Evolutionary conservation across 257 asterid genomes (phyloP).

Genomic region (Mitragyna speciosa): DNA sequence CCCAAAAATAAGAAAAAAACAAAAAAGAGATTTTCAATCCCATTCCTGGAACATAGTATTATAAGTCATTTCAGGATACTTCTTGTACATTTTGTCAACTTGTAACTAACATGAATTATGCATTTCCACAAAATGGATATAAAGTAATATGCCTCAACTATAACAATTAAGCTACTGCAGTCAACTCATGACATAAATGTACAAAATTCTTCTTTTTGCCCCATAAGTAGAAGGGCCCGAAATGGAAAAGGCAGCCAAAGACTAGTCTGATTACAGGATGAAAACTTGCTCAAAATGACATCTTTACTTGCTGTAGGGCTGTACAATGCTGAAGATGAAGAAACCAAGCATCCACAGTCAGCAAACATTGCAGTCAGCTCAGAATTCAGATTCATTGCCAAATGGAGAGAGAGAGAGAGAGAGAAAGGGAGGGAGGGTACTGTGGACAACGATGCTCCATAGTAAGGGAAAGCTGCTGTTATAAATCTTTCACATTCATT

Average conservation of each 20-base stretch:
- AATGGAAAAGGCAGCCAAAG: background rate
- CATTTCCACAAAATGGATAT: background rate
- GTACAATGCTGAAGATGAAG: constrained; percentile 60
- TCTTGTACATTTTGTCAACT: background rate
- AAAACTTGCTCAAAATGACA: background rate
- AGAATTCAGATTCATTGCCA: background rate
- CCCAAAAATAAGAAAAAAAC: no score
- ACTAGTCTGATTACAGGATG: background rate
- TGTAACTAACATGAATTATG: background rate
- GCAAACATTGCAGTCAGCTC: background rate
- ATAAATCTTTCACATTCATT: constrained; percentile 89
- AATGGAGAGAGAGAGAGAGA: background rate
- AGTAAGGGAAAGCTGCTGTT: constrained; percentile 85
- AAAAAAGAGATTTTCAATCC: background rate
- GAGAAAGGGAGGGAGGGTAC: constrained; percentile 36
- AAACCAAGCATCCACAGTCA: constrained; percentile 66
- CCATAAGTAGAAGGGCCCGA: background rate
- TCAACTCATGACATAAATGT: background rate
- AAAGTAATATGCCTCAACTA: background rate
- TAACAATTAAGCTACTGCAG: background rate
- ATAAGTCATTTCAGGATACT: background rate
- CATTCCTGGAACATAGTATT: background rate
- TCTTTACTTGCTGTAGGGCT: constrained; percentile 62
- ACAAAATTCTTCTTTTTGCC: background rate
- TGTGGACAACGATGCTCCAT: constrained; percentile 84